Evolutionary conservation across 768 basidiomycete genomes (phyloP), one percentile per base, ranked within the genome.

Genomic region (Suillus spraguei): DNA sequence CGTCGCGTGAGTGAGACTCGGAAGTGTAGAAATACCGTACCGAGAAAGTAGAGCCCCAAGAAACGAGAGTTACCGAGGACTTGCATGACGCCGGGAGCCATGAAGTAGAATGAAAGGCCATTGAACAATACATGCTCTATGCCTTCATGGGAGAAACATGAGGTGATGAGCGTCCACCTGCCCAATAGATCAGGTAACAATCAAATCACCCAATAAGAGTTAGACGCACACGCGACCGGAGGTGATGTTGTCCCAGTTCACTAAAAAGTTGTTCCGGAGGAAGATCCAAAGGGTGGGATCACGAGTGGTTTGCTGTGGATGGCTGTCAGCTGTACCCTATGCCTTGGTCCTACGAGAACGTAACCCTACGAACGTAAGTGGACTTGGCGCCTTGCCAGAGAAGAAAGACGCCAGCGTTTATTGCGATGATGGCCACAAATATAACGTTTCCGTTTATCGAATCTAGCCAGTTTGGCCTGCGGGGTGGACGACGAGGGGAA

Each of bases 131-230:
- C 82, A 69, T 94, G 92, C 0, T 71, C 65, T n/a, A 80, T 44
- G 35, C 82, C 79, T 66, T 81, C 73, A 68, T 94, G 91, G 5
- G 91, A 91, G 78, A 95, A 94, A 64, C 80, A 81, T 20, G 84
- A 78, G 0, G 92, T 90, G 11, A 92, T 66, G 32, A 87, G 77
- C 0, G 90, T 92, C 90, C 91, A 94, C 71, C 92, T 94, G 60
- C 16, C 54, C 4, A 24, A 55, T 28, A 33, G 50, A 55, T 42
- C 61, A 64, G 69, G 64, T 61, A 50, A 32, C 36, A 17, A 17
- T 64, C 22, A 62, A 56, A 47, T 33, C 17, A 56, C n/a, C 39
- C 13, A 39, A 10, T 22, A n/a, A 33, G 22, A 49, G 22, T 49
- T 24, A 49, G 22, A 80, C 86, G 35, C 65, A 91, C 90, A 89